Percentiles rank a stretch among this genome's conserved stretches.
Conservation (phyloP, 140 eudicot species). For the Anethum foeniculum region DNA sequence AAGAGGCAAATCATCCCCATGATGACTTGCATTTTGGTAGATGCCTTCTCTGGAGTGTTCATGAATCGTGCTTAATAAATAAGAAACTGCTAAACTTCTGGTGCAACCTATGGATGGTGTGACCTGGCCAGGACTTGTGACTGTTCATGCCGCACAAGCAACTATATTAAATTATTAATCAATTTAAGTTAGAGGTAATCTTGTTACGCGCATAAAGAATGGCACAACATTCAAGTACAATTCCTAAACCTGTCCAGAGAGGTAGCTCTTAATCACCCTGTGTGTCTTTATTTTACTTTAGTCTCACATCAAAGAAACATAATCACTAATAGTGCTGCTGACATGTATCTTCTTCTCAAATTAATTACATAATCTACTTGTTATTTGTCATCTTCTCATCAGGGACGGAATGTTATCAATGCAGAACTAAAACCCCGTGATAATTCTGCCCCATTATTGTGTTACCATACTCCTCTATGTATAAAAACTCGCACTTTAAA, state of each 20-base stretch:
- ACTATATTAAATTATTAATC: neutral
- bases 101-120: neutral
- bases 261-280: neutral
- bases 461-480: neutral
- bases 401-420: neutral
- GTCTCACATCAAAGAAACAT: neutral
- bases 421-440: neutral
- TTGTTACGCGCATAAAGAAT: neutral
- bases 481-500: neutral
- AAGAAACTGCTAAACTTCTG: neutral
- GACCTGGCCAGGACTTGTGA: neutral
- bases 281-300: neutral
- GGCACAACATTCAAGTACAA: neutral
- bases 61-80: no score
- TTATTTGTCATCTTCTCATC: neutral
- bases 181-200: neutral
- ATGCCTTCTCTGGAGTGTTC: neutral
- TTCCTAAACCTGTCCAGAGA: neutral
- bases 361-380: neutral
- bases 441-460: neutral
- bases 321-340: neutral
- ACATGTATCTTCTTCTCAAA: neutral
- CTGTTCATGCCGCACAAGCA: neutral
- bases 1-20: neutral
- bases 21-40: neutral